Evolutionary conservation across 305 asterid genomes (phyloP), one percentile per base, ranked within the genome.

Genomic region (Andrographis paniculata): DNA sequence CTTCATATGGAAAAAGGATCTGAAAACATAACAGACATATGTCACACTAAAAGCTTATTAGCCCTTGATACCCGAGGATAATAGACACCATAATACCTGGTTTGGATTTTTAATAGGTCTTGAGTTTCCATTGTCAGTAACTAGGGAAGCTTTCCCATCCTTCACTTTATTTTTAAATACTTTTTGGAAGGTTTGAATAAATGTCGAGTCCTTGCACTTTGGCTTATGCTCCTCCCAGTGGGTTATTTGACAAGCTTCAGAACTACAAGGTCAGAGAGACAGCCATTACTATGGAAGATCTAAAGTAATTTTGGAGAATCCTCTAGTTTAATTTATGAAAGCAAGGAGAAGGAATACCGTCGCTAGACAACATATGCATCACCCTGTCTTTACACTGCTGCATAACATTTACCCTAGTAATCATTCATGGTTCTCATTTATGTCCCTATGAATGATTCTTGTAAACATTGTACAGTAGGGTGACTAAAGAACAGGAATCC

Each of bases 1-100:
- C 87, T 56, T 80, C 87, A 30, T 91, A 91, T 0, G 96, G 95
- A 52, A 86, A 91, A 68, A 91, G 99, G 43, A 86, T 68, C 99
- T 91, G 79, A 42, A 53, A 59, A 53, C 45, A 55, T 17, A 58
- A 53, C 28, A 56, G 40, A 9, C 0, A 13, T 3, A 52, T 40
- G 60, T 64, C 31, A 42, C 14, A 33, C n/a, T 27, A 38, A 42
- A 47, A 37, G 42, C 42, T 37, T 5, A 2, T 13, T 37, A 37
- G 17, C 14, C 17, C 17, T 37, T 37, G 14, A n/a, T 14, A 37
- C 42, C 14, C 3, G 17, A 0, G 17, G 42, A 13, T 5, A n/a
- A n/a, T 37, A 37, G 31, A 6, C 17, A 43, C 14, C 21, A n/a
- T 55, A 45, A 55, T 76, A 89, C 98, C 65, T 75, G 66, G 60